phyloP scores from a whole-genome alignment of 2,329 filamentous ascomycete genomes.

The Aureobasidium melanogenum region DNA sequence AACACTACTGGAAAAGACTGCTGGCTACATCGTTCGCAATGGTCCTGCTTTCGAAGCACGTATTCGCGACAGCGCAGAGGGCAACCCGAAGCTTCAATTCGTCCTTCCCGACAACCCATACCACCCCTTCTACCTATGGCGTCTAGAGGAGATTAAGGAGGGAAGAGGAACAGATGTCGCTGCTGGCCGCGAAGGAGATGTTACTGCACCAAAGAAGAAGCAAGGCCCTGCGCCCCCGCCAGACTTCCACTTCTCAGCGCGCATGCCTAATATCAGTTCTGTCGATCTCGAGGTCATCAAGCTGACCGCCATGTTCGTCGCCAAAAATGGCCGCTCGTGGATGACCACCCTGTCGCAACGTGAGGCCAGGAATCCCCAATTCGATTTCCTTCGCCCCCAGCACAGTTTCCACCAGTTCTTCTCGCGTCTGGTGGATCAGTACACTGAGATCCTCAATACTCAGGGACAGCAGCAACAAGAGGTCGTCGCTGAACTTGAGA shows the following conservation, averaged over 20 bases:
- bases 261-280: conserved; percentile 94
- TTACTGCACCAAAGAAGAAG: conserved; percentile 51
- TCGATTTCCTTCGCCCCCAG: conserved; percentile 89
- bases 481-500: conserved; percentile 62
- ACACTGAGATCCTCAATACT: conserved; percentile 66
- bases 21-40: conserved; percentile 73
- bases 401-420: conserved; percentile 97
- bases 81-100: conserved; percentile 88
- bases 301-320: conserved; percentile 82
- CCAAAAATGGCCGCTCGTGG: conserved; percentile 84
- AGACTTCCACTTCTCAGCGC: conserved; percentile 86
- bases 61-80: conserved; percentile 74
- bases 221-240: conserved; percentile 77
- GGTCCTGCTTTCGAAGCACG: conserved; percentile 65
- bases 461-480: conserved; percentile 63
- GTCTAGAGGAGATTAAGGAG: conserved; percentile 72
- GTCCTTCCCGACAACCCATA: conserved; percentile 73
- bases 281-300: conserved; percentile 70
- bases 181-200: conserved; percentile 63
- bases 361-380: conserved; percentile 85
- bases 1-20: conserved; percentile 83
- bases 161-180: conserved; percentile 73
- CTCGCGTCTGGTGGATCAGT: conserved; percentile 85
- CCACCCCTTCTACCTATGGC: conserved; percentile 82
- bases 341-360: conserved; percentile 84